Base-by-base conservation (phyloP, 1,284 basidiomycete species). In the Cystobasidiaceae sp. region DNA sequence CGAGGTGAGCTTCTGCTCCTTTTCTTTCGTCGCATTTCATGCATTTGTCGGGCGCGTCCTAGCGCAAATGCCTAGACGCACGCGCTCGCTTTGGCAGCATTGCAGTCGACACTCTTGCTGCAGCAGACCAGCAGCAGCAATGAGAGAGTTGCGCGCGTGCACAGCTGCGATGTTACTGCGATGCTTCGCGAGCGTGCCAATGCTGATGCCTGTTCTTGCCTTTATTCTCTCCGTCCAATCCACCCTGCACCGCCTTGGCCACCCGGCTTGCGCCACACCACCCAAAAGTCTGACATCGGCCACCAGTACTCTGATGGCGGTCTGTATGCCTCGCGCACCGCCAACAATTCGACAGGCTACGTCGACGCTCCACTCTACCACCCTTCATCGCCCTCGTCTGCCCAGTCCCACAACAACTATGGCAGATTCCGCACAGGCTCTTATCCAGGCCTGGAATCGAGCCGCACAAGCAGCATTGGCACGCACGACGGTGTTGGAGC, bases 391-490 rank as follows among this genome's bases (percentile, higher is more conserved):
- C 66, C 66, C 34, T 57, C 60, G 9, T 67, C 66, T 33, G 66
- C 60, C 2, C 66, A 67, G 49, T 67, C 66, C 19, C 66, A 67
- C 54, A 44, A 43, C 23, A 62, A 44, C 7, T 57, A 54, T 30
- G 50, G 51, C 45, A 70, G 74, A 17, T 73, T 73, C 67, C 72
- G 74, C 43, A 68, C 72, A 52, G 71, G 73, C 21, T 70, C 73
- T 9, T 75, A 72, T 56, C 68, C 70, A 46, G 70, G 70, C 45
- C 54, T 74, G 44, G 72, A 75, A 46, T 71, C 70, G 11, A 73
- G 72, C n/a, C 71, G 74, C 34, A 74, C 74, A 8, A 75, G 74
- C 34, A 74, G 73, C 28, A 74, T 75, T 51, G 74, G 74, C 21
- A 75, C 74, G 34, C 72, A 75, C 59, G 66, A 71, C 8, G 50